phyloP scores from a whole-genome alignment of 192 early-diverging fungal genomes.

The Rhizoclosmatium sp. region DNA sequence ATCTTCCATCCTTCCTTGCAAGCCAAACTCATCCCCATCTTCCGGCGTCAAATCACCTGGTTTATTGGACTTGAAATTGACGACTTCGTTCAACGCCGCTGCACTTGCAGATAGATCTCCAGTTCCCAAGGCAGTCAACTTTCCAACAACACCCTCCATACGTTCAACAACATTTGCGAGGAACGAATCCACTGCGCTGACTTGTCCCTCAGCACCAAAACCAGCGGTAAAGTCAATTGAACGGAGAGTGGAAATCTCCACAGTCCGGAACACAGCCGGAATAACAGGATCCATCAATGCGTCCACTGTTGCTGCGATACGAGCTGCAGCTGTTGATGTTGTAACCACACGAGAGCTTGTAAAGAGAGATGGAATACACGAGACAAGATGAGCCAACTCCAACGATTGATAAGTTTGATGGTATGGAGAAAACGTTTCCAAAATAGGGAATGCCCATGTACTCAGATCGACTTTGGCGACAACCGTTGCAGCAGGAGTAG shows the following conservation, averaged over 20 bases:
- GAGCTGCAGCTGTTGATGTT: neutral
- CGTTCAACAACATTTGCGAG: slow-evolving; percentile 56
- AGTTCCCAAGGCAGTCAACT: slow-evolving; percentile 50
- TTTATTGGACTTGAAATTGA: neutral
- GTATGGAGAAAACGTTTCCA: slow-evolving; percentile 70
- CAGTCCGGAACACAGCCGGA: slow-evolving; percentile 46
- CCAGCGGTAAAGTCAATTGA: slow-evolving; percentile 71
- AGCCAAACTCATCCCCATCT: slow-evolving; percentile 56
- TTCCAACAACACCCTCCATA: slow-evolving; percentile 49
- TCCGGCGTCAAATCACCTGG: slow-evolving; percentile 8
- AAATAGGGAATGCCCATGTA: slow-evolving; percentile 67
- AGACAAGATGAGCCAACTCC: slow-evolving; percentile 59
- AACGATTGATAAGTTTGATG: slow-evolving; percentile 68
- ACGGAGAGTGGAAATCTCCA: slow-evolving; percentile 56
- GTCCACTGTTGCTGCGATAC: slow-evolving; percentile 51
- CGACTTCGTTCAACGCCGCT: neutral
- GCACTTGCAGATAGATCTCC: slow-evolving; percentile 37
- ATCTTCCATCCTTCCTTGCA: slow-evolving; percentile 43
- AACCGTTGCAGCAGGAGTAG: neutral
- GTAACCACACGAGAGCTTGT: neutral
- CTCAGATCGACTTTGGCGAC: slow-evolving; percentile 31
- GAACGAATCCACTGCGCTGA: slow-evolving; percentile 61
- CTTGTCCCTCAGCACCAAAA: slow-evolving; percentile 61
- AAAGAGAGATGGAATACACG: slow-evolving; percentile 26
- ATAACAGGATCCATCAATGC: slow-evolving; percentile 59